phyloP scores from a whole-genome alignment of 1,139 yeast genomes.

The Schizosaccharomyces versatilis region DNA sequence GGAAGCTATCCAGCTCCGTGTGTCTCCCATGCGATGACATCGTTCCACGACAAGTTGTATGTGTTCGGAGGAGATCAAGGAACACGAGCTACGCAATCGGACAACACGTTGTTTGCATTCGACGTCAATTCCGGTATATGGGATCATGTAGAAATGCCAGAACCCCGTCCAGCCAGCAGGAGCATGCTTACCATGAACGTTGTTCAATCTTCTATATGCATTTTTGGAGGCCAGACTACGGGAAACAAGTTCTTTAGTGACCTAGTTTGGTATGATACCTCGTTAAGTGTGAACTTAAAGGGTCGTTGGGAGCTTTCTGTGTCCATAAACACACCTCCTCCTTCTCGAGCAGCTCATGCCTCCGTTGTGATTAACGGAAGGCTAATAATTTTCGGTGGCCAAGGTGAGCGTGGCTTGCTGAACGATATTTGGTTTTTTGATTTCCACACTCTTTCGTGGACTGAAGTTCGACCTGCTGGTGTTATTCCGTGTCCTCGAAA shows the following conservation, averaged over 20 bases:
- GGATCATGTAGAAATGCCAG: neutral
- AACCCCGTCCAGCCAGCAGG: neutral
- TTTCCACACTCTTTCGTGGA: slow-evolving; percentile 28
- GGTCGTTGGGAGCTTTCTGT: neutral
- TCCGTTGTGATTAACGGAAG: neutral
- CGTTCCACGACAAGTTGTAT: neutral
- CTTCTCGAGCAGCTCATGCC: neutral
- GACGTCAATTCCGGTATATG: neutral
- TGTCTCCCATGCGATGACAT: neutral
- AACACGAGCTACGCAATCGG: neutral
- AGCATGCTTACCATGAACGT: neutral
- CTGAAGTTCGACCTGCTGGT: slow-evolving; percentile 28
- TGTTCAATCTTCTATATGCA: neutral
- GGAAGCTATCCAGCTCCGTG: neutral
- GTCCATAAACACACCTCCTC: neutral
- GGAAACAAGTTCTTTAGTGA: neutral
- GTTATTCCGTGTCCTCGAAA: slow-evolving; percentile 66
- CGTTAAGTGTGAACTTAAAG: neutral
- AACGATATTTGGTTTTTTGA: slow-evolving; percentile 1
- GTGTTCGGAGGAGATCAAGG: neutral
- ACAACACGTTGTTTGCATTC: neutral
- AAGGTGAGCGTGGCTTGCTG: neutral
- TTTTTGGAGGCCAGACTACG: neutral
- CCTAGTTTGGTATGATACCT: neutral
- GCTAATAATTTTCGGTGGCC: neutral